phyloP scores from a whole-genome alignment of 495 filamentous ascomycete genomes.

The Hypoxylon subgilvum region DNA sequence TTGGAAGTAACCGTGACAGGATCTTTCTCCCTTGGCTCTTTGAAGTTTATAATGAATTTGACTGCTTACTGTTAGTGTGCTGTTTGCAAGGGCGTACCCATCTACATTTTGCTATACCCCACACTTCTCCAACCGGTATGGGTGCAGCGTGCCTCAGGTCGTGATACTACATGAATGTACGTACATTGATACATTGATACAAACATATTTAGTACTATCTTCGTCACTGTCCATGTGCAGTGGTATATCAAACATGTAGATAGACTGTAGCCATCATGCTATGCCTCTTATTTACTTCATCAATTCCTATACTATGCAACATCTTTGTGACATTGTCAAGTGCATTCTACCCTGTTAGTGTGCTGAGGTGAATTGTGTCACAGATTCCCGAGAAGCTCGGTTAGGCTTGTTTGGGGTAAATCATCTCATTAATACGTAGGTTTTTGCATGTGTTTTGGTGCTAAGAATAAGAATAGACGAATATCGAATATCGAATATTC shows the following conservation, averaged over 20 bases:
- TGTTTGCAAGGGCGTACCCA: slow-evolving; percentile 8
- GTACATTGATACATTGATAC: neutral
- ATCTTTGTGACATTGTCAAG: no score
- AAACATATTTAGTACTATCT: no score
- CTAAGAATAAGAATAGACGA: slow-evolving; percentile 7
- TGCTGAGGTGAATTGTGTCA: neutral
- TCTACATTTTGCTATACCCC: slow-evolving; percentile 7
- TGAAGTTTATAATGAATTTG: neutral
- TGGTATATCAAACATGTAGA: no score
- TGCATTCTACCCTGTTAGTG: no score
- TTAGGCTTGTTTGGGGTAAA: slow-evolving; percentile 4
- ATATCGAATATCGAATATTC: neutral
- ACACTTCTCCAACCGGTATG: slow-evolving; percentile 31
- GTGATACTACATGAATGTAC: neutral
- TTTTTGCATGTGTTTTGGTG: slow-evolving; percentile 11
- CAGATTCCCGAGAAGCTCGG: slow-evolving; percentile 8
- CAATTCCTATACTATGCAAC: no score
- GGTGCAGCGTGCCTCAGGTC: neutral
- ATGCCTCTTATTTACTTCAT: no score
- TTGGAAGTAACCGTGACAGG: slow-evolving; percentile 13
- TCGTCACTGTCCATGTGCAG: no score
- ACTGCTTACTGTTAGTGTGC: slow-evolving; percentile 21
- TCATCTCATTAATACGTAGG: slow-evolving; percentile 6
- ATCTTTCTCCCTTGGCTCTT: no score
- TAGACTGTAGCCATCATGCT: no score